phyloP scores from a whole-genome alignment of 129 eudicot species.

The Artemisia annua region DNA sequence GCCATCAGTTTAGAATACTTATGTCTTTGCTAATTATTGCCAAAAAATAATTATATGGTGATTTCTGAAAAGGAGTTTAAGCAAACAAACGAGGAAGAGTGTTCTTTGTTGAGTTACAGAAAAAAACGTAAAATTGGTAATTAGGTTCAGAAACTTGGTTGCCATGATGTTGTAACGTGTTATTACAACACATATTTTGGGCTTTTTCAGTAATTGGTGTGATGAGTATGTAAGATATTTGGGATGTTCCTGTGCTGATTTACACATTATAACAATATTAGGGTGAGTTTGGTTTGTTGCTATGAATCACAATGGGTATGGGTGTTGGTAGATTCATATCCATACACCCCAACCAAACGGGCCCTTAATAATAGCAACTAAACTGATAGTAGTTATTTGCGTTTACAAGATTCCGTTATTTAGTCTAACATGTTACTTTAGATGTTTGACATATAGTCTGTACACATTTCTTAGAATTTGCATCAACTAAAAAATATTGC shows the following conservation, averaged over 20 bases:
- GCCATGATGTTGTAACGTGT: too few relatives aligned
- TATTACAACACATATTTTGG: too few relatives aligned
- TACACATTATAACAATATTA: neutral
- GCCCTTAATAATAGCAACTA: neutral
- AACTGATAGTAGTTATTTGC: neutral
- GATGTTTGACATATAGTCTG: neutral
- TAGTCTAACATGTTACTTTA: neutral
- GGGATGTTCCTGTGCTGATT: neutral
- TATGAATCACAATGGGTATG: too few relatives aligned
- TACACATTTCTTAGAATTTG: neutral
- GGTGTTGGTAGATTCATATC: too few relatives aligned
- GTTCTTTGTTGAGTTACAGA: neutral
- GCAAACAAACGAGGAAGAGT: neutral
- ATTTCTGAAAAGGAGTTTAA: neutral
- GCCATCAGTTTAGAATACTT: conserved; percentile 3
- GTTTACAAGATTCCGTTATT: neutral
- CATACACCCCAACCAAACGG: too few relatives aligned
- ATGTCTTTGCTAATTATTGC: neutral
- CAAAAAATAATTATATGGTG: neutral
- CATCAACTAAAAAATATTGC: neutral
- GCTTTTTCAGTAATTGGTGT: too few relatives aligned
- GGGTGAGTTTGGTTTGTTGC: too few relatives aligned
- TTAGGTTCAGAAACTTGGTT: too few relatives aligned
- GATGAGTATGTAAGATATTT: neutral
- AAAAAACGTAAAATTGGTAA: neutral